Evolutionary conservation across 768 basidiomycete genomes (phyloP).

Genomic region (Boletus reticulatus): DNA sequence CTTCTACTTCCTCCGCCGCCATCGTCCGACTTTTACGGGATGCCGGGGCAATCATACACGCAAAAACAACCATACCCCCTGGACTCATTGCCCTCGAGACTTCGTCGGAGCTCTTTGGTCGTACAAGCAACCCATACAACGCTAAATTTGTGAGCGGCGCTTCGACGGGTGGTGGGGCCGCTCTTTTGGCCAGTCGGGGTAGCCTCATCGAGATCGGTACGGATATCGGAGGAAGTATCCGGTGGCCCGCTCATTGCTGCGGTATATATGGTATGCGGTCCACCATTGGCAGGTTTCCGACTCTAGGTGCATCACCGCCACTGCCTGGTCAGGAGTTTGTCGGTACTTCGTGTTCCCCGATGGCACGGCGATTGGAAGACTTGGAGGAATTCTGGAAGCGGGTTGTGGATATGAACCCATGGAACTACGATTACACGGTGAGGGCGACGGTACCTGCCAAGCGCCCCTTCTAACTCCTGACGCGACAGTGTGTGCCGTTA

Average conservation of each 20-base stretch:
- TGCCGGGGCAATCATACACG: constrained; percentile 42
- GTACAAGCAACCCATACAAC: constrained; percentile 49
- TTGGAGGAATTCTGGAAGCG: constrained; percentile 43
- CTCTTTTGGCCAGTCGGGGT: constrained; percentile 46
- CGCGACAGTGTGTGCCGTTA: constrained; percentile 39
- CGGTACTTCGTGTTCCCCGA: constrained; percentile 36
- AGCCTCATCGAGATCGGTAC: constrained; percentile 45
- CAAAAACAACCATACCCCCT: constrained; percentile 44
- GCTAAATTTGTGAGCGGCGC: constrained; percentile 41
- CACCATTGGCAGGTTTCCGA: constrained; percentile 38
- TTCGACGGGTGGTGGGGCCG: constrained; percentile 51
- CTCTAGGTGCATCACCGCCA: constrained; percentile 28
- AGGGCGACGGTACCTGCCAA: constrained; percentile 4
- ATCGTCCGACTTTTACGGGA: constrained; percentile 40
- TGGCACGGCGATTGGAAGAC: constrained; percentile 42
- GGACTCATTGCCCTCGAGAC: constrained; percentile 41
- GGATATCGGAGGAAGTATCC: constrained; percentile 49
- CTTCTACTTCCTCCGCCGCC: constrained; percentile 34
- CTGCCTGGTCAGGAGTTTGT: constrained; percentile 40
- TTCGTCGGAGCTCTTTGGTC: constrained; percentile 44
- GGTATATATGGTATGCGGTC: constrained; percentile 45
- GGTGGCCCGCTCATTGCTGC: constrained; percentile 48
- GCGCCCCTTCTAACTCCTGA: not conserved
- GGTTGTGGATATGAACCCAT: constrained; percentile 40
- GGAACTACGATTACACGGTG: constrained; percentile 44